A percentile compares a stretch with the other conserved stretches of the same genome.
Evolutionary conservation across 2,329 filamentous ascomycete species (phyloP).

Genomic region (Colletotrichum lini): DNA sequence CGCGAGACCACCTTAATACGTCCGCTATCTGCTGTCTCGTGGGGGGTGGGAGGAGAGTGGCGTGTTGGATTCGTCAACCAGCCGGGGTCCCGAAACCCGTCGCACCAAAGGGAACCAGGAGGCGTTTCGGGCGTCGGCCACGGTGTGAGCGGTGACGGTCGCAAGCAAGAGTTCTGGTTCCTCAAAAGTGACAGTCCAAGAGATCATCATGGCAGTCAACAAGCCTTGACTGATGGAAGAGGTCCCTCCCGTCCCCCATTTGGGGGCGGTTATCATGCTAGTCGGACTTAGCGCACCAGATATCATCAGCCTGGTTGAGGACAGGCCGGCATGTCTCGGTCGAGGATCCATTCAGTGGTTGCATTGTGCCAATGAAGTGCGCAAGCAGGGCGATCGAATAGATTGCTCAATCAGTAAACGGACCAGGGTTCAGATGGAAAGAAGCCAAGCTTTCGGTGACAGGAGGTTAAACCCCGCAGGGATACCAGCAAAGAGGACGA

Average conservation of each 20-base stretch:
- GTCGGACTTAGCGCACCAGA: not conserved
- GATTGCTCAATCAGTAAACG: conserved; percentile 1
- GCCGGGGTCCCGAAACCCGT: conserved; percentile 34
- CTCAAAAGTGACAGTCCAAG: not conserved
- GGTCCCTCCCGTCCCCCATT: no score
- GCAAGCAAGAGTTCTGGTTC: not conserved
- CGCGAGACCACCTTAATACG: conserved; percentile 11
- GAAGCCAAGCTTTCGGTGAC: conserved; percentile 40
- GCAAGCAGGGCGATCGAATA: not conserved
- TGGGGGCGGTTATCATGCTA: no score
- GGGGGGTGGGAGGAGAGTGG: not conserved
- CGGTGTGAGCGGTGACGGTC: not conserved
- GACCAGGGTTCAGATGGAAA: conserved; percentile 31
- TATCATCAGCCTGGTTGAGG: conserved; percentile 5
- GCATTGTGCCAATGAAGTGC: conserved; percentile 6
- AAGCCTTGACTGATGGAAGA: no score
- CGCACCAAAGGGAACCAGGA: conserved; percentile 25
- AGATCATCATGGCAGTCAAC: not conserved
- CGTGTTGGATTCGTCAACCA: not conserved
- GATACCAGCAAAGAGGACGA: conserved; percentile 11
- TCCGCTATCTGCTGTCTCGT: conserved; percentile 10
- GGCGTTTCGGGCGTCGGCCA: conserved; percentile 24
- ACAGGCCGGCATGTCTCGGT: conserved; percentile 1
- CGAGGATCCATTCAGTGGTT: not conserved
- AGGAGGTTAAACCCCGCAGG: conserved; percentile 35